Conservation (phyloP, 1,139 yeast species). For the Taphrina sp. region DNA sequence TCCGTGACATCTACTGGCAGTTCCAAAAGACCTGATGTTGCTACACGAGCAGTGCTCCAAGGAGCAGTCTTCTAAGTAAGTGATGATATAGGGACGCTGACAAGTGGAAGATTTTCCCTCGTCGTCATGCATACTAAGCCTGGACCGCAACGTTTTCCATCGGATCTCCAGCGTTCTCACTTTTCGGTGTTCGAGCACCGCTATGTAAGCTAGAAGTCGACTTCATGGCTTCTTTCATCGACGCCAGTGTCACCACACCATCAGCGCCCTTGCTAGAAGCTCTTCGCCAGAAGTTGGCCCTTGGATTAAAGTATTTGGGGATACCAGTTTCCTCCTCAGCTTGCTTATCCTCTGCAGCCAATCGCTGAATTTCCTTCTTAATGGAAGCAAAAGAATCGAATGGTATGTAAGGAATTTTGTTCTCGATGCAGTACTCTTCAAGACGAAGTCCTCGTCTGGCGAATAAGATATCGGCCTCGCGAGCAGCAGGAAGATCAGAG, state of each 20-base stretch:
- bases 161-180: constrained; percentile 19
- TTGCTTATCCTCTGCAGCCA: constrained; percentile 32
- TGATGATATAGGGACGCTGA: neutral
- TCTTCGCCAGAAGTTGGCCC: constrained; percentile 33
- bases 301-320: constrained; percentile 30
- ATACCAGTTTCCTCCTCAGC: constrained; percentile 23
- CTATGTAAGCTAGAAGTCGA: constrained; percentile 23
- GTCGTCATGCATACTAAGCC: neutral
- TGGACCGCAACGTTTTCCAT: constrained; percentile 18
- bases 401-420: constrained; percentile 48
- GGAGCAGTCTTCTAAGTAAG: too few species aligned
- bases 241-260: constrained; percentile 22
- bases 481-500: constrained; percentile 51
- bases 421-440: constrained; percentile 48
- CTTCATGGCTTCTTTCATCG: constrained; percentile 31
- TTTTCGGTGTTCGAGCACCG: constrained; percentile 17
- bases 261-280: constrained; percentile 30
- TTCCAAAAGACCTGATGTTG: too few species aligned
- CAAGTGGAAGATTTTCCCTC: neutral
- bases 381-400: constrained; percentile 49
- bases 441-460: constrained; percentile 49
- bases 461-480: constrained; percentile 49
- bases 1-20: too few species aligned
- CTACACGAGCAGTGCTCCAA: too few species aligned
- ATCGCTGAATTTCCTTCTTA: constrained; percentile 42